Conservation (phyloP, 208 protist genomes). For the Novymonas esmeraldas region DNA sequence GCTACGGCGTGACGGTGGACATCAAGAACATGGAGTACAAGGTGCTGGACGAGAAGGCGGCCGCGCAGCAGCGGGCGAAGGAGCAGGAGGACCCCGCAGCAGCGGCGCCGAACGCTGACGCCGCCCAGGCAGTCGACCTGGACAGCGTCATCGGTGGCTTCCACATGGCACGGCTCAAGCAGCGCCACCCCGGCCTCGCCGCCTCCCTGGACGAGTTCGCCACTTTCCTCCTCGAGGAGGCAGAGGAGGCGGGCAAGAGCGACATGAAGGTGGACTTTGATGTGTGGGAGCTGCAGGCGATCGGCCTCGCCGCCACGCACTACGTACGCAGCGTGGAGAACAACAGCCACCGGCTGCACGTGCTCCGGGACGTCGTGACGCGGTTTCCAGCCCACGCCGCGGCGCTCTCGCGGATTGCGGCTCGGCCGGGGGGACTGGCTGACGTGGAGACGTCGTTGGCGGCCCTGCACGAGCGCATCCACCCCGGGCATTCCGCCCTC, state of each 20-base stretch:
- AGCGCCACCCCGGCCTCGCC: slow-evolving; percentile 41
- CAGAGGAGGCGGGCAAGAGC: slow-evolving; percentile 32
- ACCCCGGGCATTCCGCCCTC: slow-evolving; percentile 26
- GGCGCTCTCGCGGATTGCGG: slow-evolving; percentile 38
- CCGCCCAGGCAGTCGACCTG: background rate
- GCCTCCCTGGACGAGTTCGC: slow-evolving; percentile 44
- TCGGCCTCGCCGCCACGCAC: slow-evolving; percentile 60
- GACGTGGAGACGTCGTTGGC: slow-evolving; percentile 25
- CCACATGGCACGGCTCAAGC: slow-evolving; percentile 30
- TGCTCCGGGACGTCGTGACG: slow-evolving; percentile 76
- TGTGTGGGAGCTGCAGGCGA: slow-evolving; percentile 67
- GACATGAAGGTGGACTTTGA: slow-evolving; percentile 69
- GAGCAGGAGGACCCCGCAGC: slow-evolving; percentile 4
- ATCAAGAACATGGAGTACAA: slow-evolving; percentile 98
- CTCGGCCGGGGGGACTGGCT: slow-evolving; percentile 14
- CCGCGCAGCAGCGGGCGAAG: slow-evolving; percentile 14
- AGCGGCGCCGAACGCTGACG: background rate
- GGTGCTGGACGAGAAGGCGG: slow-evolving; percentile 87
- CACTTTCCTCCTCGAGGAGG: slow-evolving; percentile 30
- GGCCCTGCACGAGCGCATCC: slow-evolving; percentile 14
- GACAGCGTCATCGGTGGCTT: slow-evolving; percentile 45
- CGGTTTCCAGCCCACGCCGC: slow-evolving; percentile 88
- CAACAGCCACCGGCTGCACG: slow-evolving; percentile 52
- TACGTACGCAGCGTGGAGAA: slow-evolving; percentile 46
- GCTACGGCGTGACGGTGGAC: slow-evolving; percentile 95